Conservation (phyloP, 2,329 filamentous ascomycete genomes). For the Orbilia javanica region DNA sequence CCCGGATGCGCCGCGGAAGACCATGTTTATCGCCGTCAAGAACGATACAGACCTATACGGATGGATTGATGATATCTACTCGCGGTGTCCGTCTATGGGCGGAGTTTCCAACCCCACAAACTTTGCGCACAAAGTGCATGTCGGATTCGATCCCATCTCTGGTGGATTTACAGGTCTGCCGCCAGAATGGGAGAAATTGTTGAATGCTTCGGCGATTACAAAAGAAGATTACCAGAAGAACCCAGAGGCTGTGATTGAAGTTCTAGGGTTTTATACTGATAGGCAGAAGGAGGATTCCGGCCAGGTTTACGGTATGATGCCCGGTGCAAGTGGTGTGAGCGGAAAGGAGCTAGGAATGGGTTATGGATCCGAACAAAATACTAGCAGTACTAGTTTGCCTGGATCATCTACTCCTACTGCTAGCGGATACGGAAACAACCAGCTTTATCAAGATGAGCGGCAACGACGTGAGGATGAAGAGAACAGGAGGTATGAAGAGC, state of each 20-base stretch:
- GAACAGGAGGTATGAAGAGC: slow-evolving; percentile 45
- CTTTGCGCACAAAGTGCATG: slow-evolving; percentile 96
- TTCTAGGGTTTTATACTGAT: slow-evolving; percentile 77
- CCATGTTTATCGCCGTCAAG: slow-evolving; percentile 92
- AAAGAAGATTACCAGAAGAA: slow-evolving; percentile 99
- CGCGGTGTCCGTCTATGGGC: slow-evolving; percentile 95
- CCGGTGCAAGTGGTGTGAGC: slow-evolving; percentile 72
- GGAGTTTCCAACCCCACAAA: slow-evolving; percentile 98
- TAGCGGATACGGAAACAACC: slow-evolving; percentile 14
- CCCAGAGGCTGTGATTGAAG: slow-evolving; percentile 80
- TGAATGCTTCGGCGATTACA: slow-evolving; percentile 96
- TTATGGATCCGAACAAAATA: slow-evolving; percentile 8
- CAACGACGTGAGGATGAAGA: slow-evolving; percentile 39
- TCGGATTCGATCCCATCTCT: slow-evolving; percentile 94
- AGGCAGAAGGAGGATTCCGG: slow-evolving; percentile 75
- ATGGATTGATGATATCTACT: slow-evolving; percentile 98
- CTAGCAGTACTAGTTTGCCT: slow-evolving; percentile 20
- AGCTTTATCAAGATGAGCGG: slow-evolving; percentile 65
- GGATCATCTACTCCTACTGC: slow-evolving; percentile 19
- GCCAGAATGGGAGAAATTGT: slow-evolving; percentile 94
- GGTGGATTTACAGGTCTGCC: slow-evolving; percentile 95
- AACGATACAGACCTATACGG: slow-evolving; percentile 97
- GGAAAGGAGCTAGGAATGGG: slow-evolving; percentile 65
- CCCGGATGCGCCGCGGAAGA: slow-evolving; percentile 83
- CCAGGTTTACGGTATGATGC: slow-evolving; percentile 72